Percentiles rank a stretch among this genome's conserved stretches.
These are phyloP conservation scores for Mycena rebaudengoi DNA, from an alignment of 768 basidiomycete genomes.

Conservation along the genomic window DNA sequence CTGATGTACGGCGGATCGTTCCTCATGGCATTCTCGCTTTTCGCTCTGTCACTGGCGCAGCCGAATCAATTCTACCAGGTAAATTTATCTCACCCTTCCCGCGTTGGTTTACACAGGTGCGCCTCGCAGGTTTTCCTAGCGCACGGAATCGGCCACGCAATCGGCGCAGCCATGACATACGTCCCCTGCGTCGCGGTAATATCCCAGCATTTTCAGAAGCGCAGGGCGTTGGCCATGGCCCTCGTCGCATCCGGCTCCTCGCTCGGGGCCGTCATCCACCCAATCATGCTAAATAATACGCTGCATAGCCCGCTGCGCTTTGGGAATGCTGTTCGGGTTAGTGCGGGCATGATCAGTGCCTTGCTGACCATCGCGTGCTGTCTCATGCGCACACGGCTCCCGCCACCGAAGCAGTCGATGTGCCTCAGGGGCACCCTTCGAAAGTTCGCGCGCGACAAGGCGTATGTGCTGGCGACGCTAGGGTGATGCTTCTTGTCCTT, in stretches of 20 bases:
- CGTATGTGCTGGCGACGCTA: conserved; percentile 52
- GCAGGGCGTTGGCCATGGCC: conserved; percentile 52
- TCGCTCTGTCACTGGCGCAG: conserved; percentile 49
- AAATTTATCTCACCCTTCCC: background rate
- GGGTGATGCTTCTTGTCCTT: conserved; percentile 37
- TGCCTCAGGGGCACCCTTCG: conserved; percentile 36
- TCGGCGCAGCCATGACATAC: conserved; percentile 60
- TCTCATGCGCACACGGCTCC: conserved; percentile 27
- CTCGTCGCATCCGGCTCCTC: conserved; percentile 49
- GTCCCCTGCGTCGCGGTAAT: conserved; percentile 57
- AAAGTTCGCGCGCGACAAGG: conserved; percentile 50
- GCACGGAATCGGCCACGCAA: conserved; percentile 57
- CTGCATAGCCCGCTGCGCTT: conserved; percentile 43
- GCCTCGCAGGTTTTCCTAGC: conserved; percentile 57
- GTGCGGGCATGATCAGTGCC: conserved; percentile 46
- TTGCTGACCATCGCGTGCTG: conserved; percentile 37
- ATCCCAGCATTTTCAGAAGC: conserved; percentile 53
- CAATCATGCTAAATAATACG: conserved; percentile 54
- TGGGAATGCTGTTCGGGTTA: conserved; percentile 50
- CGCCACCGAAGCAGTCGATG: conserved; percentile 40
- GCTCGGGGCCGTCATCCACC: conserved; percentile 53
- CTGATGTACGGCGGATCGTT: conserved; percentile 54
- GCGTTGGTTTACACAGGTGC: background rate
- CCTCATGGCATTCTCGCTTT: conserved; percentile 54
- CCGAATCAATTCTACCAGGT: conserved; percentile 47